These are phyloP conservation scores for Starmerella floricola DNA, from an alignment of 805 yeast genomes.

Conservation along the genomic window DNA sequence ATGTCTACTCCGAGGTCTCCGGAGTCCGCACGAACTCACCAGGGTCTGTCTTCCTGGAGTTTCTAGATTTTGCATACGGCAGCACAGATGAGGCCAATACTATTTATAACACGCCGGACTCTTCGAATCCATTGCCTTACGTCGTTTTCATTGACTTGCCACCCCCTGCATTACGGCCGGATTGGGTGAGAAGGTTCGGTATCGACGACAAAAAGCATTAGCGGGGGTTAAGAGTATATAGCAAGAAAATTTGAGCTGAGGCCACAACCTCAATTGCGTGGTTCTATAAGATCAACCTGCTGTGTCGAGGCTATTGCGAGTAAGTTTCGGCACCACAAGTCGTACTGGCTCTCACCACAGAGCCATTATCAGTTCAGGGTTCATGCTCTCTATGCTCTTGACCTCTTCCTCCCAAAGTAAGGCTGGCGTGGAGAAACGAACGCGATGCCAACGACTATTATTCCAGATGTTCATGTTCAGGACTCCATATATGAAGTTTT, in stretches of 20 bases:
- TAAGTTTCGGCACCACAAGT: too few species aligned
- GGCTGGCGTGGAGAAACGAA: not conserved
- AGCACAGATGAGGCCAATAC: conserved; percentile 36
- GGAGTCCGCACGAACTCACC: conserved; percentile 40
- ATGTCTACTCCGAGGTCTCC: conserved; percentile 59
- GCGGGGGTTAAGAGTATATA: too few species aligned
- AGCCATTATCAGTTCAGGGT: too few species aligned
- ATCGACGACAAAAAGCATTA: too few species aligned
- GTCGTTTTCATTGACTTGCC: conserved; percentile 10
- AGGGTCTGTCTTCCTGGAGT: conserved; percentile 72
- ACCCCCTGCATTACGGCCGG: not conserved
- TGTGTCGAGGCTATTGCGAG: too few species aligned
- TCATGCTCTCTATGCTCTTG: too few species aligned
- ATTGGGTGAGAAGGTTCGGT: conserved; percentile 9
- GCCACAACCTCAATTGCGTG: too few species aligned
- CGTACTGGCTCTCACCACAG: too few species aligned
- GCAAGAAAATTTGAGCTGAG: too few species aligned
- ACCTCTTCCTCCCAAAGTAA: too few species aligned
- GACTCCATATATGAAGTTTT: conserved; percentile 36
- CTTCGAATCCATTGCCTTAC: conserved; percentile 2
- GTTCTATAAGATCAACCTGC: too few species aligned
- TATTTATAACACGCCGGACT: conserved; percentile 3
- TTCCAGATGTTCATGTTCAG: conserved; percentile 32
- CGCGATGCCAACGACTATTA: not conserved
- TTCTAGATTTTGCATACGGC: conserved; percentile 39